Conservation (phyloP, 2,329 filamentous ascomycete species). For the Xylaria sp. region DNA sequence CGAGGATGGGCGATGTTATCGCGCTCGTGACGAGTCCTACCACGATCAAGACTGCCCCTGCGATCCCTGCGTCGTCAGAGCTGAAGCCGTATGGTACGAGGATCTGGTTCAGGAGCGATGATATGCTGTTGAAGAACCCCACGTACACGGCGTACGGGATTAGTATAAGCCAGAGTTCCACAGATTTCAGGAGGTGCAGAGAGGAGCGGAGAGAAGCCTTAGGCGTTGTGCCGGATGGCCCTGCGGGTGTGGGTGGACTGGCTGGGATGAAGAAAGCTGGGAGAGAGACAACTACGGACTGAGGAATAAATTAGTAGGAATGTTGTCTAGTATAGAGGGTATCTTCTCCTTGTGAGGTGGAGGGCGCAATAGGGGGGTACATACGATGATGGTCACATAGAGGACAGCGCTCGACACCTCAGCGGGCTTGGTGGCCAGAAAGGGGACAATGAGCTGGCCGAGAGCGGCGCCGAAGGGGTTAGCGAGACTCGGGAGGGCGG, state of each 20-base stretch:
- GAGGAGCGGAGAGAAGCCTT: constrained; percentile 65
- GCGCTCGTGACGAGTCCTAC: constrained; percentile 84
- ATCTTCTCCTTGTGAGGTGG: background rate
- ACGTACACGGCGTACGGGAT: constrained; percentile 87
- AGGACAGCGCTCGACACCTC: constrained; percentile 85
- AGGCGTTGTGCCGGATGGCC: constrained; percentile 70
- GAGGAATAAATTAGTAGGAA: background rate
- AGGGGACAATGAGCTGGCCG: constrained; percentile 85
- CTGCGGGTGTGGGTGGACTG: constrained; percentile 79
- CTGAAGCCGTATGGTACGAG: constrained; percentile 85
- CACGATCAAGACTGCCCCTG: constrained; percentile 87
- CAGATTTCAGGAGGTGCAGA: constrained; percentile 68
- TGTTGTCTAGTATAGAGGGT: background rate
- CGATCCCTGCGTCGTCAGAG: constrained; percentile 87
- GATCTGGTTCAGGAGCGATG: constrained; percentile 89
- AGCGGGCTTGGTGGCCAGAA: constrained; percentile 70
- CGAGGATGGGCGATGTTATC: constrained; percentile 81
- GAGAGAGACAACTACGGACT: constrained; percentile 66
- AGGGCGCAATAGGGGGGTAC: constrained; percentile 47
- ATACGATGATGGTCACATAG: constrained; percentile 83
- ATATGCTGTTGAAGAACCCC: constrained; percentile 92
- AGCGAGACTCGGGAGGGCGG: constrained; percentile 83
- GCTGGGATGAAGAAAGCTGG: constrained; percentile 85
- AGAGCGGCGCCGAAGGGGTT: constrained; percentile 92
- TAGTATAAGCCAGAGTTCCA: constrained; percentile 82